phyloP scores from a whole-genome alignment of 108 stramenopile species.

The Aurantiochytrium sp. region DNA sequence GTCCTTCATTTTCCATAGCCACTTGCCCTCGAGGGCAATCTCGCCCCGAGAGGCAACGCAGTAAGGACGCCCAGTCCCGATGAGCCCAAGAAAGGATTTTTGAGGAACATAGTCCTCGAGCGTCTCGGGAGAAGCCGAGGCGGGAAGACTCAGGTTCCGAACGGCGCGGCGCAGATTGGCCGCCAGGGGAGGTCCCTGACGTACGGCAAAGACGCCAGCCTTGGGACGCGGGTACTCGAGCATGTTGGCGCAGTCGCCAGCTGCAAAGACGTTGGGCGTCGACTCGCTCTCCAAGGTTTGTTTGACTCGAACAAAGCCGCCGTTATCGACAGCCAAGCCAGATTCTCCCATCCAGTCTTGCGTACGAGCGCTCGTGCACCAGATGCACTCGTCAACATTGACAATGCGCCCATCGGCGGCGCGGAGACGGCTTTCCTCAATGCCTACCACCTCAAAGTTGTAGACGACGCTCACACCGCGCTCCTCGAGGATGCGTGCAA shows the following conservation, averaged over 20 bases:
- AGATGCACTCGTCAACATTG: slow-evolving; percentile 42
- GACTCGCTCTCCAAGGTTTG: slow-evolving; percentile 36
- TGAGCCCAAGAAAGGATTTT: slow-evolving; percentile 48
- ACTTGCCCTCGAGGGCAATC: slow-evolving; percentile 46
- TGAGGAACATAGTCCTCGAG: slow-evolving; percentile 24
- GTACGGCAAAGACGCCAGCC: slow-evolving; percentile 69
- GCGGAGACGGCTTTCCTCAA: not conserved
- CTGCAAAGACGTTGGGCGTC: slow-evolving; percentile 50
- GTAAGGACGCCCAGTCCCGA: slow-evolving; percentile 57
- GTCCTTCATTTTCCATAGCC: slow-evolving; percentile 63
- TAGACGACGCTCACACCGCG: slow-evolving; percentile 30
- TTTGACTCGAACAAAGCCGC: slow-evolving; percentile 53
- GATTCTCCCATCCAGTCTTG: slow-evolving; percentile 39
- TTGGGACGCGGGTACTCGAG: slow-evolving; percentile 55
- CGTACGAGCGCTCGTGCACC: slow-evolving; percentile 53
- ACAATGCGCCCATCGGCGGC: not conserved
- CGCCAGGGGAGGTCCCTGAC: slow-evolving; percentile 56
- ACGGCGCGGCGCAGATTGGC: slow-evolving; percentile 38
- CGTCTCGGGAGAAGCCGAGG: not conserved
- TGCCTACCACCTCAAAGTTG: slow-evolving; percentile 32
- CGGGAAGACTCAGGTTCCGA: slow-evolving; percentile 24
- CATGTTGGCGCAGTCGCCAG: slow-evolving; percentile 57
- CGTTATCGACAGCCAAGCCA: slow-evolving; percentile 35
- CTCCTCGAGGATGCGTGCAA: slow-evolving; percentile 48
- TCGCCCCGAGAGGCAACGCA: slow-evolving; percentile 53